Evolutionary conservation across 148 eudicot genomes (phyloP).

Genomic region (Rhododendron vialii): DNA sequence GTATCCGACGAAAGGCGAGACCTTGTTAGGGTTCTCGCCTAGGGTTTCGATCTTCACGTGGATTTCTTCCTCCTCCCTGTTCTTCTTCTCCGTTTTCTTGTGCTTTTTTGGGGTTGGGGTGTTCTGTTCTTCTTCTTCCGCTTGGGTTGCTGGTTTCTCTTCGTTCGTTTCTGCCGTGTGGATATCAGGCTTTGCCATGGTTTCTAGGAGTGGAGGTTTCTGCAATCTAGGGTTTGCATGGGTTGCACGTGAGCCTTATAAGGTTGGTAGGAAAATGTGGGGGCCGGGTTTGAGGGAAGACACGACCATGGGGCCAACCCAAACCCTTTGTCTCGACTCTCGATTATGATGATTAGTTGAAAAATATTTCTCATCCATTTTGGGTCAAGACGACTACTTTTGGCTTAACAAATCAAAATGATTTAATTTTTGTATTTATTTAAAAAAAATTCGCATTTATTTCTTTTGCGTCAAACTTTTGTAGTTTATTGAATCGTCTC

Average conservation of each 20-base stretch:
- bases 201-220: not conserved
- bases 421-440: too few relatives aligned
- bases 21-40: constrained; percentile 24
- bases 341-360: too few relatives aligned
- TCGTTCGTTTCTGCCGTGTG: not conserved
- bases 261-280: not conserved
- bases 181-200: not conserved
- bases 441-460: too few relatives aligned
- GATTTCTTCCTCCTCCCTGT: not conserved
- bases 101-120: not conserved
- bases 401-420: too few relatives aligned
- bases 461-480: too few relatives aligned
- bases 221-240: not conserved
- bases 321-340: not conserved
- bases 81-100: constrained; percentile 11
- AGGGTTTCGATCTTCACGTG: constrained; percentile 26
- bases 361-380: too few relatives aligned
- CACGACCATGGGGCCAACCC: not conserved
- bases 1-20: constrained; percentile 47
- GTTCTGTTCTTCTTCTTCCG: constrained; percentile 3
- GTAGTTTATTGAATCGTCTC: too few relatives aligned
- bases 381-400: too few relatives aligned
- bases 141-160: constrained; percentile 16
- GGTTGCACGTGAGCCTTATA: not conserved
- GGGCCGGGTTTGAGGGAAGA: not conserved